Evolutionary conservation across 2,329 filamentous ascomycete species (phyloP).

Genomic region (Orbilia oligospora): DNA sequence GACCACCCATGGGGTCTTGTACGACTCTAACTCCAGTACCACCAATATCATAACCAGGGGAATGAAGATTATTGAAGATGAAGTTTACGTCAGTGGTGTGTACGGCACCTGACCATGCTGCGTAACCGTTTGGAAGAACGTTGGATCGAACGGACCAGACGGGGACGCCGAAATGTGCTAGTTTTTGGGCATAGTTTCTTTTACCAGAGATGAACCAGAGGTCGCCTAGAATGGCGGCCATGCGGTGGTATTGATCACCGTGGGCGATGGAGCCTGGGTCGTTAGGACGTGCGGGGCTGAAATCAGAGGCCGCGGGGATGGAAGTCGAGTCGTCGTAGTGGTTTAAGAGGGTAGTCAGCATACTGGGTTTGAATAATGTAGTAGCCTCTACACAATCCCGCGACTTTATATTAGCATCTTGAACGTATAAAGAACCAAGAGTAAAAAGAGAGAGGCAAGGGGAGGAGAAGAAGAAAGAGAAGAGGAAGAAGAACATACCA

Average conservation of each 20-base stretch:
- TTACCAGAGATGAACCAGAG: conserved; percentile 72
- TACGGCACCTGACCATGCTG: conserved; percentile 68
- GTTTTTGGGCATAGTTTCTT: conserved; percentile 68
- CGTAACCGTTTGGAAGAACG: conserved; percentile 70
- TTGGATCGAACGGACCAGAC: conserved; percentile 77
- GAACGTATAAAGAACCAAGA: too few species aligned
- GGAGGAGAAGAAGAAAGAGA: neutral
- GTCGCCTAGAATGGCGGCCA: conserved; percentile 73
- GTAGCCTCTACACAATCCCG: neutral
- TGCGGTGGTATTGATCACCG: conserved; percentile 72
- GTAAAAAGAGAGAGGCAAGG: too few species aligned
- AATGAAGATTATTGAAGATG: conserved; percentile 65
- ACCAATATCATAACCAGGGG: conserved; percentile 51
- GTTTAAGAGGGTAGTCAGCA: neutral
- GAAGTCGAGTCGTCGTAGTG: conserved; percentile 2
- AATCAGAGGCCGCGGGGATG: conserved; percentile 8
- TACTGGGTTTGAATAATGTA: neutral
- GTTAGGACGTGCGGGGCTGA: neutral
- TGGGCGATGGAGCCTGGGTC: conserved; percentile 61
- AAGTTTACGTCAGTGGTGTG: conserved; percentile 71
- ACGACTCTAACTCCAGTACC: neutral
- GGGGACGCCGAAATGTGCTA: conserved; percentile 66
- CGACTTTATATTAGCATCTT: neutral
- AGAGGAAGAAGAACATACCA: neutral
- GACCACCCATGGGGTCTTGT: neutral